Evolutionary conservation across 768 basidiomycete genomes (phyloP), one percentile per base, ranked within the genome.

Genomic region (Boletus reticulatus): DNA sequence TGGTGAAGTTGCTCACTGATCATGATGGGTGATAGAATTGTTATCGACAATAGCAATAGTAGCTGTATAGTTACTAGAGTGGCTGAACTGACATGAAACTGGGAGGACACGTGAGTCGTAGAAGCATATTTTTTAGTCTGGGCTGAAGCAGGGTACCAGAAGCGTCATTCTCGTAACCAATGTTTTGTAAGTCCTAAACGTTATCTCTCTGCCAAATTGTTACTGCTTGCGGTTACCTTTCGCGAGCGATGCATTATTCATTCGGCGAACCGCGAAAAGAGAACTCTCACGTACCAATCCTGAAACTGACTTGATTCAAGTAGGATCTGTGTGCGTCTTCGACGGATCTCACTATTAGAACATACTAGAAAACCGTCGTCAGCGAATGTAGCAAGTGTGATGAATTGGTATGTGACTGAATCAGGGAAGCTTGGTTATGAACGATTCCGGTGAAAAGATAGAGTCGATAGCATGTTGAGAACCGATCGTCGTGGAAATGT

Each of bases 401-500:
- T 9, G 27, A 29, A 8, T 9, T 9, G 9, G 2, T 29, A 8
- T 9, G 29, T 10, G 29, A 29, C 9, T 29, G 29, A 29, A 10
- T 29, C 29, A 29, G 29, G 29, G 29, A 9, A 8, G 7, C 1
- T 29, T 29, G 29, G 9, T 29, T 9, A 29, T 27, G 27, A 27
- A 27, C 27, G 36, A 42, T 38, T 13, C 7, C 7, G 9, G 29
- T 39, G 48, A 42, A 45, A 45, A 42, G 20, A 27, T 22, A 22
- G 13, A 32, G 36, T 29, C 24, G 50, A 43, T 45, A 16, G 39
- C 41, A 5, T 20, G 44, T 2, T 39, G 49, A 45, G 43, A 48
- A 48, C 47, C 44, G 57, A 59, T 58, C 41, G 63, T 53, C 60
- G 63, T 62, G 59, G 62, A 65, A 52, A 64, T 55, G 51, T 19